Base-by-base conservation (phyloP, 1,284 basidiomycete species). In the Chondrostereum purpureum region DNA sequence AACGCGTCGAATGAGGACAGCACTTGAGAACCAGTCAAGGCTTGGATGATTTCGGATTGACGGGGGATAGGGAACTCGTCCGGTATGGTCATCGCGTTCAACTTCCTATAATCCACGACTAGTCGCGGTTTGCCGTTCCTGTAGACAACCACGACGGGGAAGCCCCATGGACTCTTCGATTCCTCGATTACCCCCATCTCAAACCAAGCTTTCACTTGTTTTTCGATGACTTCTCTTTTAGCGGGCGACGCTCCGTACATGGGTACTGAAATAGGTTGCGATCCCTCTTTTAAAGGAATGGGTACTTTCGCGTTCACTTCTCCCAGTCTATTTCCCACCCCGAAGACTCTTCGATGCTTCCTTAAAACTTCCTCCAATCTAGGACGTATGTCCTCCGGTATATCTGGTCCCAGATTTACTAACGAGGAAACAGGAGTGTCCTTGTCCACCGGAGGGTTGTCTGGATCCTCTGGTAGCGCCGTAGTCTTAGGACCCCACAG, bases 1-100 rank as follows among this genome's bases (percentile, higher is more conserved):
- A 61, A 48, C 0, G 60, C 58, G 50, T 67, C 65, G 16, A 65
- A 42, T 0, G 59, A 54, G 2, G 60, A 55, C 5, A 65, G 51
- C 24, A 50, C 55, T 45, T 56, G 48, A 12, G 57, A 43, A 4
- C 62, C 62, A 1, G 54, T 47, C 1, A 66, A 50, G 1, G 56
- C 46, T 13, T 53, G 49, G 3, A 66, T 35, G 24, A 65, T 64
- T 12, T 62, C 61, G 13, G 49, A 42, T 42, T 61, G 58, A 12
- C 54, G 44, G 3, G 63, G 63, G 22, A 67, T 51, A 1, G 63
- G 63, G 45, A 59, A 66, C 46, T 64, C 58, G 47, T 66, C 62
- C 2, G 58, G 51, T 4, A 58, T 56, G 2, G 58, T 60, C 6
- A 58, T 39, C 2, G 47, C 53, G 48, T 67, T 67, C 1, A 65